Evolutionary conservation across 2,329 filamentous ascomycete genomes (phyloP).

Genomic region (Fusarium fracticaudum): DNA sequence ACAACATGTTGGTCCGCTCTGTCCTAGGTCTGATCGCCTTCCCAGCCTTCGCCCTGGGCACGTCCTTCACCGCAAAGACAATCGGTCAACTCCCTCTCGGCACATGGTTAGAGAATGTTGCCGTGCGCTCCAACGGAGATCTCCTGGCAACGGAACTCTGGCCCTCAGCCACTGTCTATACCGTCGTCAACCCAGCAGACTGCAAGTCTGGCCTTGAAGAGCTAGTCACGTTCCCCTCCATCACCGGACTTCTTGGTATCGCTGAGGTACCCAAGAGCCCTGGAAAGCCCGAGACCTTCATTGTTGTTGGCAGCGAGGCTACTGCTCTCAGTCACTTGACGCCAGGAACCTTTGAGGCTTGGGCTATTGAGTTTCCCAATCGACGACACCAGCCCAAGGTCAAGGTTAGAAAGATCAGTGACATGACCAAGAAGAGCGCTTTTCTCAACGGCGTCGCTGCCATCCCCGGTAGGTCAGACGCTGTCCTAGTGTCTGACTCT

Average conservation of each 20-base stretch:
- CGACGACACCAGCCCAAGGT: not conserved
- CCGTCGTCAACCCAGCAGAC: not conserved
- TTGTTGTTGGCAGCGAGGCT: conserved; percentile 5
- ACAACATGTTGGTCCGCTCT: not conserved
- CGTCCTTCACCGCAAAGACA: not conserved
- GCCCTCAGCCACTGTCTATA: not conserved
- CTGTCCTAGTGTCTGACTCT: conserved; percentile 6
- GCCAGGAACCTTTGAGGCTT: conserved; percentile 7
- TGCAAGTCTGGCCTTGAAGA: not conserved
- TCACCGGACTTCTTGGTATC: conserved; percentile 1
- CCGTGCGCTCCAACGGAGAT: not conserved
- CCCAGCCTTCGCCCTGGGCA: not conserved
- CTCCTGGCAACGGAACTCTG: not conserved
- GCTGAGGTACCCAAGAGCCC: not conserved
- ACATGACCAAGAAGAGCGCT: conserved; percentile 1
- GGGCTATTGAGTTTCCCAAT: not conserved
- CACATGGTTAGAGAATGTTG: not conserved
- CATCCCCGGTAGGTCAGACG: not conserved
- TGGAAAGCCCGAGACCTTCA: not conserved
- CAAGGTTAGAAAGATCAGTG: not conserved
- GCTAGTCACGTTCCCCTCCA: not conserved
- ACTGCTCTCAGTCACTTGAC: conserved; percentile 1
- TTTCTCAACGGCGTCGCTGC: conserved; percentile 12
- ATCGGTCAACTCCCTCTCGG: not conserved
- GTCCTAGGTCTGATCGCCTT: not conserved